Percentiles rank a stretch among this genome's conserved stretches.
phyloP scores from a whole-genome alignment of 768 basidiomycete species.

The Boletus coccyginus region DNA sequence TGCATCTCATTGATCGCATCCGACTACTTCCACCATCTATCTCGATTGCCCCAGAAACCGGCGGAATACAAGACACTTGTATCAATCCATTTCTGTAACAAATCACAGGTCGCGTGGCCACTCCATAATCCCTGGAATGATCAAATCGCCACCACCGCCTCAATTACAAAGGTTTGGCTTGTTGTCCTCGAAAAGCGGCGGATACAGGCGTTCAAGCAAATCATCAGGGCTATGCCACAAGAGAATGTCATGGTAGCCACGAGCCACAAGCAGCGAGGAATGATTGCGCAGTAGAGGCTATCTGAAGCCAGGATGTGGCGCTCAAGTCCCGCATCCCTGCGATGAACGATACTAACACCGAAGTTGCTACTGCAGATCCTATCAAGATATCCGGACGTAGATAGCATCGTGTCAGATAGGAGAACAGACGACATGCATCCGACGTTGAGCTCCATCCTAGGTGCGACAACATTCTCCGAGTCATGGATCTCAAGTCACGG shows the following conservation, averaged over 20 bases:
- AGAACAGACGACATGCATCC: neutral
- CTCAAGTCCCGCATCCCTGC: neutral
- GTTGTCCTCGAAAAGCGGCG: neutral
- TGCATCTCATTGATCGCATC: neutral
- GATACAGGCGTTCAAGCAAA: neutral
- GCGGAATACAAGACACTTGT: neutral
- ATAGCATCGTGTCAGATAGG: neutral
- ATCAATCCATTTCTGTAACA: neutral
- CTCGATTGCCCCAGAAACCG: neutral
- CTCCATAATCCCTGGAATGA: neutral
- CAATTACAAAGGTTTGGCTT: neutral
- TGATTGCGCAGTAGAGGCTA: neutral
- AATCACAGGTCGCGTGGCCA: neutral
- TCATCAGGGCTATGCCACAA: neutral
- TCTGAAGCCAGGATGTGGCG: neutral
- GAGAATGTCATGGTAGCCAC: neutral
- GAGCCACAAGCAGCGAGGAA: neutral
- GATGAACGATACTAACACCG: neutral
- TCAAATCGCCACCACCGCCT: neutral
- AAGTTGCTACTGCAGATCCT: neutral
- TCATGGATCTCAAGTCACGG: neutral
- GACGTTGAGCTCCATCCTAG: neutral
- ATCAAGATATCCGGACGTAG: neutral
- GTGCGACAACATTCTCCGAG: neutral
- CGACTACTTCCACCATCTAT: neutral